A percentile compares a stretch with the other conserved stretches of the same genome.
phyloP scores from a whole-genome alignment of 1,139 yeast species.

The Lodderomyces jiufengensis region DNA sequence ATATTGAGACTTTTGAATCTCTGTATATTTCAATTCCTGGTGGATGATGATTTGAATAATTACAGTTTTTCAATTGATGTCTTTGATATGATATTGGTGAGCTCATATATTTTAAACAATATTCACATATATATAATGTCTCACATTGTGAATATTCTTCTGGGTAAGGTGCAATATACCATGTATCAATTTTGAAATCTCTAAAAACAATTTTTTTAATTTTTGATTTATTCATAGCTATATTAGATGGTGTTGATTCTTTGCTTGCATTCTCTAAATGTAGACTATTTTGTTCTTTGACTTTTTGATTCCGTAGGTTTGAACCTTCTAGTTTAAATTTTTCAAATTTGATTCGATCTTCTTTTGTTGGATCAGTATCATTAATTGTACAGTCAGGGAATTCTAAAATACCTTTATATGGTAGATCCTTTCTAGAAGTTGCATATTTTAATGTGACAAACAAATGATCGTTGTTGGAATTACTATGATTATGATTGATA shows the following conservation, averaged over 20 bases:
- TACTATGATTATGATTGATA: neutral
- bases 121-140: constrained; percentile 74
- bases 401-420: constrained; percentile 62
- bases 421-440: constrained; percentile 34
- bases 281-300: neutral
- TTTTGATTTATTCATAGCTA: constrained; percentile 20
- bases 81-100: constrained; percentile 66
- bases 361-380: constrained; percentile 54
- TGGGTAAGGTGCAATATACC: constrained; percentile 95
- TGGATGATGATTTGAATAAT: constrained; percentile 55
- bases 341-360: constrained; percentile 50
- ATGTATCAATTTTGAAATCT: constrained; percentile 72
- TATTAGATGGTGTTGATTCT: constrained; percentile 18
- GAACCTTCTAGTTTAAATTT: constrained; percentile 24
- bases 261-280: no score
- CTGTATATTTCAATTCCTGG: constrained; percentile 92
- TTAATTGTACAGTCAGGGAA: constrained; percentile 60
- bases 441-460: constrained; percentile 5
- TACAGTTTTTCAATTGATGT: constrained; percentile 69
- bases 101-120: constrained; percentile 77
- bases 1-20: constrained; percentile 58
- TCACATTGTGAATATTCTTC: constrained; percentile 69
- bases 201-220: constrained; percentile 62
- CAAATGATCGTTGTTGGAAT: constrained; percentile 1
- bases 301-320: constrained; percentile 13